phyloP scores from a whole-genome alignment of 768 basidiomycete genomes.

The Lactifluus echinatus region DNA sequence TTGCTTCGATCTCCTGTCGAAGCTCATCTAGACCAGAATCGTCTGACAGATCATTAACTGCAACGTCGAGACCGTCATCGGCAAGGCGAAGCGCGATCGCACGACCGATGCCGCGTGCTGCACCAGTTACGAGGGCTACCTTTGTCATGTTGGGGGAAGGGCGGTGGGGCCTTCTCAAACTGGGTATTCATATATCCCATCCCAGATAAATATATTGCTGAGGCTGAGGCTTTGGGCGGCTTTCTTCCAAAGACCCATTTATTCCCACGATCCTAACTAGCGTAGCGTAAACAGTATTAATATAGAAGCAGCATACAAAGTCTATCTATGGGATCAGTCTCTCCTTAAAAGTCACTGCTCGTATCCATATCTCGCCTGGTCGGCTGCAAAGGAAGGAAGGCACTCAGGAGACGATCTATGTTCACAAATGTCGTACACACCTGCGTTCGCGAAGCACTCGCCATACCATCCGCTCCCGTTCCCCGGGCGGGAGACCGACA shows the following conservation, averaged over 20 bases:
- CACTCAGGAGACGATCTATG: conserved; percentile 2
- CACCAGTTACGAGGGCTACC: conserved; percentile 23
- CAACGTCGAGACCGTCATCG: conserved; percentile 19
- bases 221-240: no score
- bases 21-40: not conserved
- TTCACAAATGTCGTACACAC: conserved; percentile 30
- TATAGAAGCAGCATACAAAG: not conserved
- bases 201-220: no score
- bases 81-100: conserved; percentile 22
- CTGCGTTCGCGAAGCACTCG: conserved; percentile 72
- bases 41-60: conserved; percentile 17
- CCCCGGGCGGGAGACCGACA: conserved; percentile 34
- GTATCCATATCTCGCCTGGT: conserved; percentile 66
- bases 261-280: no score
- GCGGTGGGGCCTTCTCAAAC: not conserved
- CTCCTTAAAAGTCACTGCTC: conserved; percentile 60
- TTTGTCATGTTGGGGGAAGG: not conserved
- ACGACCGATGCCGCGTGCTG: conserved; percentile 21
- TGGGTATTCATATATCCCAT: not conserved
- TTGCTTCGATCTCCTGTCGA: conserved; percentile 1
- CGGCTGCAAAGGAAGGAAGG: conserved; percentile 35
- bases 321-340: conserved; percentile 37
- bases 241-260: no score
- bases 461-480: conserved; percentile 47
- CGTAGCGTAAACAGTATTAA: not conserved